Conservation (phyloP, 208 protist genomes). For the Spongospora subterranea region DNA sequence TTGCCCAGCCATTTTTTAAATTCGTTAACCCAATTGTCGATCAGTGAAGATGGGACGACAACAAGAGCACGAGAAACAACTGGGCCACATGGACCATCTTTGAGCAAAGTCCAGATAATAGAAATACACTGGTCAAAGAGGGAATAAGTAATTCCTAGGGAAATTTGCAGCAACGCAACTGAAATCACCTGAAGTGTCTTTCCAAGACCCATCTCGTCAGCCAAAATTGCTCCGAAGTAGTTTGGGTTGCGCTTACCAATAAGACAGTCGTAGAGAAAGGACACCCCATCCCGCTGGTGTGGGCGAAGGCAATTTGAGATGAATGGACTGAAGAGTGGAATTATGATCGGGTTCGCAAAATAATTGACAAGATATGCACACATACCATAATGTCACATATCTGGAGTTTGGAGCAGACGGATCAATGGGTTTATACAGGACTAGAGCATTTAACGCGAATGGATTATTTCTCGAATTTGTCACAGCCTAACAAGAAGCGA, state of each 20-base stretch:
- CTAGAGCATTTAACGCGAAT: background rate
- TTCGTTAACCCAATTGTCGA: conserved; percentile 67
- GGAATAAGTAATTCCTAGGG: background rate
- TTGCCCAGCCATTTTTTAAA: conserved; percentile 65
- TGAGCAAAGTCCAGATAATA: conserved; percentile 31
- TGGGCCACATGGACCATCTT: conserved; percentile 29
- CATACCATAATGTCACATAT: conserved; percentile 34
- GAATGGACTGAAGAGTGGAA: conserved; percentile 56
- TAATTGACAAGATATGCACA: background rate
- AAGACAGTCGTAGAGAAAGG: conserved; percentile 69
- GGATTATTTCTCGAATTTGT: background rate
- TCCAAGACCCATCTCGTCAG: conserved; percentile 65
- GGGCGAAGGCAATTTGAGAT: conserved; percentile 60
- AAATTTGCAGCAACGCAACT: background rate
- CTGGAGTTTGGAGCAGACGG: background rate
- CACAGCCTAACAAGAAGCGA: too few relatives aligned
- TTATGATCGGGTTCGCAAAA: background rate
- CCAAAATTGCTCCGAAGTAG: conserved; percentile 57
- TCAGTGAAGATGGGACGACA: conserved; percentile 66
- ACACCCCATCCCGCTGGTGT: conserved; percentile 69
- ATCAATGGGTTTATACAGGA: background rate
- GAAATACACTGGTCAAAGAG: background rate
- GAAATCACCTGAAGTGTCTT: conserved; percentile 64
- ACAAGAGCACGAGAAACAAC: conserved; percentile 62
- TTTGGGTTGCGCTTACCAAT: background rate